phyloP scores from a whole-genome alignment of 345 rosid genomes.

The Rhodamnia argentea region DNA sequence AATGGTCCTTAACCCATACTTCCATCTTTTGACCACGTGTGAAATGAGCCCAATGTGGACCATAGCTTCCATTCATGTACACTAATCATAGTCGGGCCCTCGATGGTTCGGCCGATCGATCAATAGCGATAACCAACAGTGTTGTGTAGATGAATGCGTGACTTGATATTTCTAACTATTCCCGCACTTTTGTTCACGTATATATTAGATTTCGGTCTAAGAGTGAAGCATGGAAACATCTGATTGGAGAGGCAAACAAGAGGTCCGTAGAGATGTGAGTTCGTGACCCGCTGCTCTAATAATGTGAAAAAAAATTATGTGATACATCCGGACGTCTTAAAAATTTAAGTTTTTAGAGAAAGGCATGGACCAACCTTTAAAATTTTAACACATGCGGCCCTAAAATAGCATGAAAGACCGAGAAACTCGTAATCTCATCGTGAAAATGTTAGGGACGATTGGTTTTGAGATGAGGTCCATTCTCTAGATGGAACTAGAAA shows the following conservation, averaged over 20 bases:
- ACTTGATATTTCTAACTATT: background rate
- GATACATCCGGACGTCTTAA: background rate
- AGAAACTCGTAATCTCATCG: background rate
- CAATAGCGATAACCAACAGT: background rate
- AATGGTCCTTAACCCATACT: background rate
- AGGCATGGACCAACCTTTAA: background rate
- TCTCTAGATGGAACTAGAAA: too few species aligned
- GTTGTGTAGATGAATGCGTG: background rate
- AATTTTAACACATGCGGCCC: background rate
- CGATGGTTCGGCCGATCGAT: background rate
- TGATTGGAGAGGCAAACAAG: background rate
- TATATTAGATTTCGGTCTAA: background rate
- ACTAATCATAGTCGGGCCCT: background rate
- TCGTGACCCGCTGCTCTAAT: background rate
- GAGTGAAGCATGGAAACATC: fast-evolving
- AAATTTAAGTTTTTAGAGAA: background rate
- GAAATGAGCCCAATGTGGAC: background rate
- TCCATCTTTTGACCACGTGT: background rate
- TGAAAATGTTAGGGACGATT: too few species aligned
- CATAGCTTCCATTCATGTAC: background rate
- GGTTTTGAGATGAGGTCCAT: too few species aligned
- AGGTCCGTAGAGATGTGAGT: background rate
- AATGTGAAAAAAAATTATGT: too few species aligned
- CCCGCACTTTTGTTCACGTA: background rate
- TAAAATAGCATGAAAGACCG: background rate